Percentiles rank a stretch among this genome's conserved stretches.
Conservation (phyloP, 2,329 filamentous ascomycete species). For the Stenocarpella maydis region DNA sequence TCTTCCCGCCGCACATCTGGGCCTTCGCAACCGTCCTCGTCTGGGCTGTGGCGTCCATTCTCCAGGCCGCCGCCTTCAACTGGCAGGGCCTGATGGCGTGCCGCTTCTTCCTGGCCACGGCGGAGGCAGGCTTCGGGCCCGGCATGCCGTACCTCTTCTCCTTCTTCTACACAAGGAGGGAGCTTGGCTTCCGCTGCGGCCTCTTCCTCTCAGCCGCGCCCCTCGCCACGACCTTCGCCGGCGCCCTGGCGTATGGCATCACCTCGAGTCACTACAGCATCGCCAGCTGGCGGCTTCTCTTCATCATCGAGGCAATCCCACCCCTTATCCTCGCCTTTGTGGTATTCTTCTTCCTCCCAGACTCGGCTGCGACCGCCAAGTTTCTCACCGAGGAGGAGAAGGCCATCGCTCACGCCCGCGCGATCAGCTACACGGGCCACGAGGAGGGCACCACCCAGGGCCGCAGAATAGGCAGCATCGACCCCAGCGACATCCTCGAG, state of each 20-base stretch:
- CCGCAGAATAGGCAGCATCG: constrained; percentile 49
- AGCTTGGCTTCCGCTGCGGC: constrained; percentile 75
- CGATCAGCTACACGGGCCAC: constrained; percentile 60
- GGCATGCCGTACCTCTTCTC: constrained; percentile 38
- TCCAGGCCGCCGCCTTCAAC: constrained; percentile 45
- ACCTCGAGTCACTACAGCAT: constrained; percentile 62
- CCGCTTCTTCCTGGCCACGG: constrained; percentile 52
- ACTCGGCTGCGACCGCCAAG: constrained; percentile 58
- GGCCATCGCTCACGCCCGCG: constrained; percentile 61
- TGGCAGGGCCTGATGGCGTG: constrained; percentile 49
- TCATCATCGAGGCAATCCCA: constrained; percentile 71
- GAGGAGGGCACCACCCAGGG: constrained; percentile 54
- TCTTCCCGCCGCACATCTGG: constrained; percentile 48
- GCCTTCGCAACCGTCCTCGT: constrained; percentile 40
- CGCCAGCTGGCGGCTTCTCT: constrained; percentile 70
- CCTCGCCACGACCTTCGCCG: constrained; percentile 71
- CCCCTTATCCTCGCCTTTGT: constrained; percentile 62
- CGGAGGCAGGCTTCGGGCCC: constrained; percentile 53
- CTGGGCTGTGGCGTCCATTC: constrained; percentile 44
- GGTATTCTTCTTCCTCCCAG: constrained; percentile 63
- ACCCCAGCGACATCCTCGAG: constrained; percentile 55
- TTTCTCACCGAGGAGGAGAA: constrained; percentile 67
- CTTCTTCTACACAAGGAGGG: constrained; percentile 48
- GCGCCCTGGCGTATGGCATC: constrained; percentile 71
- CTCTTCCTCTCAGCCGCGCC: constrained; percentile 75